Conservation (phyloP, 2,329 filamentous ascomycete genomes). For the Aspergillus novoparasiticus region DNA sequence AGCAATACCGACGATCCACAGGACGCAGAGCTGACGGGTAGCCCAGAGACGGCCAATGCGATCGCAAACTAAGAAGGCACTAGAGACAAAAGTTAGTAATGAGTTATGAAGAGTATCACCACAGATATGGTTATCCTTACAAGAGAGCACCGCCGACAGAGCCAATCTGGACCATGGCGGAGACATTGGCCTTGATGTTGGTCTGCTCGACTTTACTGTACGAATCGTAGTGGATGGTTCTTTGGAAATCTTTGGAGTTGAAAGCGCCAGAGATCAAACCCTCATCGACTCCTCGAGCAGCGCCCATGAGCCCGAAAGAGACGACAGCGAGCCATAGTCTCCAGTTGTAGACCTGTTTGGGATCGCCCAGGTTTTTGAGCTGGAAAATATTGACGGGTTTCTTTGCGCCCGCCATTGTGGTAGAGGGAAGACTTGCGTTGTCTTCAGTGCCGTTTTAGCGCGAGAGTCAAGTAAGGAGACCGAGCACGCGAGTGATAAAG, state of each 20-base stretch:
- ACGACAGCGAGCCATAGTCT: conserved; percentile 75
- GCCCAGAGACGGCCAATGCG: conserved; percentile 48
- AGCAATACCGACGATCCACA: conserved; percentile 46
- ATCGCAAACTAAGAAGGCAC: conserved; percentile 53
- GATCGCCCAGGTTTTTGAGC: conserved; percentile 65
- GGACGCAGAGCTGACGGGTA: conserved; percentile 42
- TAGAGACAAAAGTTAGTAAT: conserved; percentile 26
- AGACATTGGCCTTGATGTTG: conserved; percentile 75
- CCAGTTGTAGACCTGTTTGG: conserved; percentile 74
- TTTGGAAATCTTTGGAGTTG: conserved; percentile 66
- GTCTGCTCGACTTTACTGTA: conserved; percentile 59
- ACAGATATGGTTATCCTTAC: conserved; percentile 32
- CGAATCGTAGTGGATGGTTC: conserved; percentile 58
- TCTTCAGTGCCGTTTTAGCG: background rate
- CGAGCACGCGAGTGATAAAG: background rate
- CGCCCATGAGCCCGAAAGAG: conserved; percentile 74
- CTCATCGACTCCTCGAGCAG: conserved; percentile 77
- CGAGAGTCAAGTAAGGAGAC: background rate
- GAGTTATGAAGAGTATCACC: no score
- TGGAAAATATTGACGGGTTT: conserved; percentile 58
- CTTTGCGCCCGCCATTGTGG: conserved; percentile 48
- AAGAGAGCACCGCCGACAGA: conserved; percentile 71
- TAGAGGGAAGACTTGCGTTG: background rate
- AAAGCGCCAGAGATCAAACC: conserved; percentile 75
- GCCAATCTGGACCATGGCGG: conserved; percentile 79